Percentiles rank a stretch among this genome's conserved stretches.
Conservation (phyloP, 805 yeast genomes). For the Wickerhamiella brachini region DNA sequence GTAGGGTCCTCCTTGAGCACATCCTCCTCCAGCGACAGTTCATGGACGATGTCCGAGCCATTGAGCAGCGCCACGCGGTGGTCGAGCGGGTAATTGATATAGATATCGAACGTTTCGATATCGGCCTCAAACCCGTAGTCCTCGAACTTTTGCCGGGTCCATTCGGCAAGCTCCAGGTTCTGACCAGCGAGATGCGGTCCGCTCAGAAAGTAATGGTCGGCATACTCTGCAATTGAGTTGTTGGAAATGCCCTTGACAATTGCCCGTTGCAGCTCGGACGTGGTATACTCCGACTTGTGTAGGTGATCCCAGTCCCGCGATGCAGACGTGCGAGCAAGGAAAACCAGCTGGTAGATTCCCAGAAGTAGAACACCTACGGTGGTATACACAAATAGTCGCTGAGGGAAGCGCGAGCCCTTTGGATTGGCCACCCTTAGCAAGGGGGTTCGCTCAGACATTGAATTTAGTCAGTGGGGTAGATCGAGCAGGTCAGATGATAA, state of each 20-base stretch:
- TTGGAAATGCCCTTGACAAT: constrained; percentile 4
- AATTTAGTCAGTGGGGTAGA: not conserved
- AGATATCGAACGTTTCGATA: constrained; percentile 47
- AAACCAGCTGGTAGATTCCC: constrained; percentile 16
- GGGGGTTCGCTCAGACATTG: not conserved
- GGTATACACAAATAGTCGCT: constrained; percentile 19
- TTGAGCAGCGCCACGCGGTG: constrained; percentile 35
- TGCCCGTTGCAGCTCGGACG: constrained; percentile 10
- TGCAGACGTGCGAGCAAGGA: constrained; percentile 19
- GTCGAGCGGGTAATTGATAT: constrained; percentile 47
- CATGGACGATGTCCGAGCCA: constrained; percentile 27
- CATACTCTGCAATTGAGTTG: constrained; percentile 6
- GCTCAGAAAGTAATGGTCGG: constrained; percentile 17
- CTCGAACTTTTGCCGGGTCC: constrained; percentile 43
- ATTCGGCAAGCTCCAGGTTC: constrained; percentile 31
- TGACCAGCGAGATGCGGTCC: constrained; percentile 27
- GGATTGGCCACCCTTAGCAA: not conserved
- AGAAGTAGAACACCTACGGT: constrained; percentile 13
- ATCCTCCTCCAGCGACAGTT: constrained; percentile 43
- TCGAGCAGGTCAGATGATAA: not conserved
- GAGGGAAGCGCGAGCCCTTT: not conserved
- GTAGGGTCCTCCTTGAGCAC: constrained; percentile 39
- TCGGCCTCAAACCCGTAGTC: constrained; percentile 45
- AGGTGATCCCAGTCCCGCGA: constrained; percentile 19
- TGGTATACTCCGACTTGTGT: constrained; percentile 10